Percentiles rank a stretch among this genome's conserved stretches.
Conservation (phyloP, 805 yeast species). For the Pichia deserticola region DNA sequence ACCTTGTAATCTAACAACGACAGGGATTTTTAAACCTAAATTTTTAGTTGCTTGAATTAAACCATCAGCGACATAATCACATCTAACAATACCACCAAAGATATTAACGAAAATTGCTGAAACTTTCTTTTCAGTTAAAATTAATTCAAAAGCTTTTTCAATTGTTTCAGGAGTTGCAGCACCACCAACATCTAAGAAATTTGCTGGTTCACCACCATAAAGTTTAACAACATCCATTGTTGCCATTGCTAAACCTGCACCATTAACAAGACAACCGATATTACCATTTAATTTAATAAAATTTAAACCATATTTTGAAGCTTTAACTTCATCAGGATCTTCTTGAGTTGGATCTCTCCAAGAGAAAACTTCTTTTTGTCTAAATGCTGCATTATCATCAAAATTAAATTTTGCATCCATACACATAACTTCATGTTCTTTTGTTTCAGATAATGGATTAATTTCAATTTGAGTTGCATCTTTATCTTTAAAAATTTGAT, state of each 20-base stretch:
- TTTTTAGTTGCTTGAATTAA: constrained; percentile 90
- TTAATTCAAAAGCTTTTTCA: constrained; percentile 91
- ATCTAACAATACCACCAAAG: constrained; percentile 99
- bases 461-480: constrained; percentile 98
- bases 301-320: constrained; percentile 83
- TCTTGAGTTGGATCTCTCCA: constrained; percentile 98
- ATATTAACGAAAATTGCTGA: constrained; percentile 96
- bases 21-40: constrained; percentile 86
- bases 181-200: constrained; percentile 99
- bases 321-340: constrained; percentile 94
- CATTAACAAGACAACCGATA: constrained; percentile 97
- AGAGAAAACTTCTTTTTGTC: constrained; percentile 88
- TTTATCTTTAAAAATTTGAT: constrained; percentile 80
- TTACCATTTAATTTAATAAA: constrained; percentile 97
- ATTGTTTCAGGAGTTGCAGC: constrained; percentile 99
- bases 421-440: constrained; percentile 83
- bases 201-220: constrained; percentile 98
- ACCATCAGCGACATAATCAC: constrained; percentile 98
- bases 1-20: constrained; percentile 98
- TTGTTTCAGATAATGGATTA: constrained; percentile 93
- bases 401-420: constrained; percentile 99
- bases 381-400: constrained; percentile 92
- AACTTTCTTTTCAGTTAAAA: constrained; percentile 81
- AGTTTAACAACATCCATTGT: constrained; percentile 98
- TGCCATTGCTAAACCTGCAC: constrained; percentile 99